Conservation (phyloP, 352 stramenopile species). For the Phytophthora europaea region DNA sequence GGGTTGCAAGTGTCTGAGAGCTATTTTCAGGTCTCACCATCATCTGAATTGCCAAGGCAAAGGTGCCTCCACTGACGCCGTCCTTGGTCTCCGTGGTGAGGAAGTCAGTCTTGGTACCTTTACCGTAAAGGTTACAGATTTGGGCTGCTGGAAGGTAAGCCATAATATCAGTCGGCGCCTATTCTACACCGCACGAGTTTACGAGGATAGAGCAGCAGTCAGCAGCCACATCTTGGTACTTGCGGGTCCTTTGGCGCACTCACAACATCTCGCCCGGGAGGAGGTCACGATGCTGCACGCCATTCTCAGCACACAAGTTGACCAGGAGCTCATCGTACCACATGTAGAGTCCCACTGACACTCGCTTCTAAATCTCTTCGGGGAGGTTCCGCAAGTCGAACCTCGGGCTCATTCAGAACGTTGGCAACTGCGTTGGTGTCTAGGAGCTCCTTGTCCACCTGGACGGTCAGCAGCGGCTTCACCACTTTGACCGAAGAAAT, state of each 20-base stretch:
- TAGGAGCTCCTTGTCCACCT: too few species aligned
- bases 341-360: slow-evolving; percentile 73
- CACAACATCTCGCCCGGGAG: slow-evolving; percentile 91
- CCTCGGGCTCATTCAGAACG: too few species aligned
- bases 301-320: slow-evolving; percentile 80
- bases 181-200: slow-evolving; percentile 87
- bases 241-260: slow-evolving; percentile 40
- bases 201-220: slow-evolving; percentile 81
- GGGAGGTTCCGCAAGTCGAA: too few species aligned
- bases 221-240: slow-evolving; percentile 43
- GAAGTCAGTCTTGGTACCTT: slow-evolving; percentile 52
- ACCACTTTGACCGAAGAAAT: too few species aligned
- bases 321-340: slow-evolving; percentile 81
- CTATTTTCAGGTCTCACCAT: too few species aligned
- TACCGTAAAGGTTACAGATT: slow-evolving; percentile 9
- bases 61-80: slow-evolving; percentile 59
- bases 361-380: too few species aligned
- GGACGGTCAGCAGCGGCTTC: too few species aligned
- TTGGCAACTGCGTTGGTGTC: too few species aligned
- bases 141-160: slow-evolving; percentile 56
- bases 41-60: slow-evolving; percentile 35
- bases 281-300: slow-evolving; percentile 89
- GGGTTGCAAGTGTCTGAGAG: slow-evolving; percentile 32
- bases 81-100: slow-evolving; percentile 46
- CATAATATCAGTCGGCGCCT: slow-evolving; percentile 53